Evolutionary conservation across 1,284 basidiomycete species (phyloP).

Genomic region (Austroboletus niveus): DNA sequence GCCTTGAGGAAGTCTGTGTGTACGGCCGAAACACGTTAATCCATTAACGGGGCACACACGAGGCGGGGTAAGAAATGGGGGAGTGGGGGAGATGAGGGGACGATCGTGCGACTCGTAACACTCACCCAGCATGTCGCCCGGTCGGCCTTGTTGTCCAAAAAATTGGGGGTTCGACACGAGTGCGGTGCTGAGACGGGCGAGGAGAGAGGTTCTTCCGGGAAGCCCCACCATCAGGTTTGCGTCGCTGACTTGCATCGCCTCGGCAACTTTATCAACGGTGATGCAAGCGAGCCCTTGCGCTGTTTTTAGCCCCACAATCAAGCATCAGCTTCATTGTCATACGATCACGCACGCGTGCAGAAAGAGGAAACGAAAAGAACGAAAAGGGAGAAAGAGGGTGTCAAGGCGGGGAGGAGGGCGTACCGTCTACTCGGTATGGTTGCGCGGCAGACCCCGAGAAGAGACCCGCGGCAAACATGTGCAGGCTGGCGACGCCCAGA

Average conservation of each 20-base stretch:
- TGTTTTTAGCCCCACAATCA: slow-evolving; percentile 29
- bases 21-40: not conserved
- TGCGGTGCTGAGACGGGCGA: slow-evolving; percentile 71
- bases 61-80: not conserved
- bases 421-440: slow-evolving; percentile 79
- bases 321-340: not conserved
- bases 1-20: slow-evolving; percentile 67
- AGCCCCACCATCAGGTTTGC: slow-evolving; percentile 89
- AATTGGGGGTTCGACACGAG: slow-evolving; percentile 61
- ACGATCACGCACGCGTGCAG: not conserved
- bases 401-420: not conserved
- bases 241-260: slow-evolving; percentile 78
- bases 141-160: slow-evolving; percentile 71
- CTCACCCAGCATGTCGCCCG: slow-evolving; percentile 79
- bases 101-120: not conserved
- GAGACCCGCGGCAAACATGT: slow-evolving; percentile 85
- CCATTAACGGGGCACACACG: slow-evolving; percentile 1
- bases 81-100: not conserved
- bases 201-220: slow-evolving; percentile 79
- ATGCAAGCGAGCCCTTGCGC: slow-evolving; percentile 72
- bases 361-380: slow-evolving; percentile 1
- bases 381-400: not conserved
- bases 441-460: slow-evolving; percentile 71
- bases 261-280: slow-evolving; percentile 58
- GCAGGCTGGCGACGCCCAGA: slow-evolving; percentile 86